Evolutionary conservation across 1,139 yeast genomes (phyloP).

Genomic region (Blastobotrys raffinosifermentans): DNA sequence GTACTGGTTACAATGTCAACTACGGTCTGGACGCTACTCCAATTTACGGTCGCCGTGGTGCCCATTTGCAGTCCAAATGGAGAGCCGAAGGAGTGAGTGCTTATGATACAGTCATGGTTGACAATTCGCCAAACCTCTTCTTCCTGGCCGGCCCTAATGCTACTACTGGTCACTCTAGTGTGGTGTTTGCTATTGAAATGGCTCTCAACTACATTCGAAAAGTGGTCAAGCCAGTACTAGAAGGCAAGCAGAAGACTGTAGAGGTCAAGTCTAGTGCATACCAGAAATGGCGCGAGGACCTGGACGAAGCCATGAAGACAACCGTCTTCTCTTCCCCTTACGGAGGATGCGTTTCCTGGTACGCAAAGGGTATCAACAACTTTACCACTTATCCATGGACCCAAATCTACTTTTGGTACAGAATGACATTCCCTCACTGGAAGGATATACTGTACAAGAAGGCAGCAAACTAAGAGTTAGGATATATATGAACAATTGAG

Average conservation of each 20-base stretch:
- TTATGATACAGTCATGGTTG: slow-evolving; percentile 14
- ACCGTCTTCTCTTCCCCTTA: slow-evolving; percentile 13
- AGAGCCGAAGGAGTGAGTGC: slow-evolving; percentile 14
- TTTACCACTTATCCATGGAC: slow-evolving; percentile 16
- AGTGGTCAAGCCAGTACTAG: slow-evolving; percentile 10
- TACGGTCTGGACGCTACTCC: slow-evolving; percentile 8
- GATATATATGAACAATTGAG: not conserved
- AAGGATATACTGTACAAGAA: slow-evolving; percentile 4
- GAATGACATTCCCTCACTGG: slow-evolving; percentile 10
- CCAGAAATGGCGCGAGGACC: slow-evolving; percentile 11
- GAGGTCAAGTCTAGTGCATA: slow-evolving; percentile 14
- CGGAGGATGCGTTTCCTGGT: slow-evolving; percentile 18
- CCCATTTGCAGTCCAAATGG: slow-evolving; percentile 11
- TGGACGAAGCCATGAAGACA: slow-evolving; percentile 8
- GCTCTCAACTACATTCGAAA: slow-evolving; percentile 11
- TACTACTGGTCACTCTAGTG: slow-evolving; percentile 16
- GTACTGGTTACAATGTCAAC: slow-evolving; percentile 24
- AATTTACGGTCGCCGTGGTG: slow-evolving; percentile 11
- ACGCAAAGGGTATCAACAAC: slow-evolving; percentile 10
- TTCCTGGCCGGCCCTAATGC: slow-evolving; percentile 15
- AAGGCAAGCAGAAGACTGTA: slow-evolving; percentile 9
- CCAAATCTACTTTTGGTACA: slow-evolving; percentile 14
- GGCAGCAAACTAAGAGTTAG: too few species aligned
- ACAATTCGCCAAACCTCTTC: slow-evolving; percentile 15
- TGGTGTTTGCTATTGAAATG: slow-evolving; percentile 16